Base-by-base conservation (phyloP, 2,329 filamentous ascomycete species). In the Lecanoromycetidae sp. region DNA sequence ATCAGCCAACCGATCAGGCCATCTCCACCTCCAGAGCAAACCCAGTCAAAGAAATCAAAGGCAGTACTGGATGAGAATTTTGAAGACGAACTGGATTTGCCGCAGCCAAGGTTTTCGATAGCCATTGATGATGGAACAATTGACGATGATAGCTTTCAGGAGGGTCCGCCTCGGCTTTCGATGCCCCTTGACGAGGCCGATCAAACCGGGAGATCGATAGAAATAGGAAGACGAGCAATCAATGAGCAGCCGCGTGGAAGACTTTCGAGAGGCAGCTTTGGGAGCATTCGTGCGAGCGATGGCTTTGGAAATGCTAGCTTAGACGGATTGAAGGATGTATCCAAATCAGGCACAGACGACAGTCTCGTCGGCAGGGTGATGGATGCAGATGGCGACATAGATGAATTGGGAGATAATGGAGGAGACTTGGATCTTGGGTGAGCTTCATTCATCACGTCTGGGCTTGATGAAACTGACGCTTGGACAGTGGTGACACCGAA, bases 141-240 rank as follows among this genome's bases (percentile, higher is more conserved):
- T 5, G 53, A 57, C 19, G 53, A 56, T 55, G 66, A 52, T 27
- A 44, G 34, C 40, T 42, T 55, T 26, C 37, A 44, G 15, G 27
- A 36, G 19, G 59, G 62, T 32, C 61, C 60, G n/a, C 63, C 66
- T 3, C 58, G 66, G 15, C 54, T 69, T 15, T 69, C 67, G 4
- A 56, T 69, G 9, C 71, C 70, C 3, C 58, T 75, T 9, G 67
- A 72, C 30, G 69, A 67, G 17, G 66, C 60, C 17, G 60, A 65
- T 49, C 63, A 65, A 50, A 64, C 65, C 15, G 57, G 60, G 46
- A 54, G 51, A 25, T 66, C 64, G 26, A 60, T 69, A 13, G 69
- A 71, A 52, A 64, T 66, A 47, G 65, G 67, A 10, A 62, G 67
- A 35, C 57, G 64, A 52, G 67, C 26, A 25, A 15, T 32, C 20